These are phyloP conservation scores for Coemansia sp. DNA, from an alignment of 192 early-diverging fungal genomes.

Conservation along the genomic window DNA sequence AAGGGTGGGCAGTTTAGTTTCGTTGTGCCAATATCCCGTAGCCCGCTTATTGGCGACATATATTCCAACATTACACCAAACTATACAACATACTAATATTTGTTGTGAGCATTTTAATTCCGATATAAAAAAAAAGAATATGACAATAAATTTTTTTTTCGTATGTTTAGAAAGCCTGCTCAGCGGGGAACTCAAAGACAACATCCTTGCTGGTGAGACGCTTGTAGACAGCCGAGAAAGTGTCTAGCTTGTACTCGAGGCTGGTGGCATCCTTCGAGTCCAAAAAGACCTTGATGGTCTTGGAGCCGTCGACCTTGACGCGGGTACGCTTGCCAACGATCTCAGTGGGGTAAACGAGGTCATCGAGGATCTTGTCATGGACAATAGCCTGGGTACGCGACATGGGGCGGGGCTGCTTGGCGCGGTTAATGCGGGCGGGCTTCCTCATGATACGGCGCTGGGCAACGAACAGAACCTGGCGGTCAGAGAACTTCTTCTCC, in stretches of 20 bases:
- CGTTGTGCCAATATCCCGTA: too few species aligned
- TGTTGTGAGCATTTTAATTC: too few species aligned
- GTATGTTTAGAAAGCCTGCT: slow-evolving; percentile 45
- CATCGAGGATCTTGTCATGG: slow-evolving; percentile 96
- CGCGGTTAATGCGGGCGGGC: slow-evolving; percentile 87
- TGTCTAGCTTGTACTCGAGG: slow-evolving; percentile 98
- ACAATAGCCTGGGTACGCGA: slow-evolving; percentile 95
- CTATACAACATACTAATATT: too few species aligned
- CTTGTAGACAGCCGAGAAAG: slow-evolving; percentile 94
- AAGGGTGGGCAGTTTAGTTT: too few species aligned
- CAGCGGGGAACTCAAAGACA: slow-evolving; percentile 91
- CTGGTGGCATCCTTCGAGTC: slow-evolving; percentile 98
- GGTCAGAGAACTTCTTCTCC: slow-evolving; percentile 99
- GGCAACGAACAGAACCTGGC: slow-evolving; percentile 93
- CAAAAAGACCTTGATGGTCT: slow-evolving; percentile 95
- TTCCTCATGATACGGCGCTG: slow-evolving; percentile 95
- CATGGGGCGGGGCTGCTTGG: slow-evolving; percentile 92
- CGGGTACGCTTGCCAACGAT: slow-evolving; percentile 98
- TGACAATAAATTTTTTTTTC: neutral
- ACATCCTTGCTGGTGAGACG: slow-evolving; percentile 97
- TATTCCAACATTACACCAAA: too few species aligned
- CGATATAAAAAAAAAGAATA: neutral
- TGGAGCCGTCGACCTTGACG: slow-evolving; percentile 93
- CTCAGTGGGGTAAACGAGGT: slow-evolving; percentile 98
- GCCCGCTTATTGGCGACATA: too few species aligned